These are phyloP conservation scores for Coelastrella sp. DNA, from an alignment of 139 green algal genomes.

Conservation along the genomic window DNA sequence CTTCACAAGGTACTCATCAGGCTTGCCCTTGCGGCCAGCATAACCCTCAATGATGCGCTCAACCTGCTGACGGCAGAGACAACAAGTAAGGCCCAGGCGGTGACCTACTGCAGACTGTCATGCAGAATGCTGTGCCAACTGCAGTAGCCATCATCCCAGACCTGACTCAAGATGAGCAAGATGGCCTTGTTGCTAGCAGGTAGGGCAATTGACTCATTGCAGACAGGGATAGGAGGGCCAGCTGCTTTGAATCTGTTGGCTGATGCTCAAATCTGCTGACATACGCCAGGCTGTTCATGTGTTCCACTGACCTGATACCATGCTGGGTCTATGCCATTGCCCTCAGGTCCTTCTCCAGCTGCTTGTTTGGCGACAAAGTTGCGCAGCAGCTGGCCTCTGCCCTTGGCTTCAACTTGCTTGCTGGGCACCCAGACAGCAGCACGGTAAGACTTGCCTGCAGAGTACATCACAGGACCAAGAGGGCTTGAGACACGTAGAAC, in stretches of 20 bases:
- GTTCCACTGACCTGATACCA: constrained; percentile 38
- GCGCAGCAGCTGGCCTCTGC: constrained; percentile 35
- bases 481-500: background rate
- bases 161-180: too few relatives aligned
- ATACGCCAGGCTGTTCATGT: too few relatives aligned
- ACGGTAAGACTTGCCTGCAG: constrained; percentile 64
- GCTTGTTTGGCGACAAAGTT: constrained; percentile 50
- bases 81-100: too few relatives aligned
- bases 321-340: constrained; percentile 13
- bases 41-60: constrained; percentile 37
- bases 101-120: too few relatives aligned
- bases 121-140: too few relatives aligned
- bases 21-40: constrained; percentile 3
- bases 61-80: background rate
- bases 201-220: too few relatives aligned
- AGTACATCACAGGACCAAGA: background rate
- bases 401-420: constrained; percentile 10
- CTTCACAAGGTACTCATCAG: constrained; percentile 69
- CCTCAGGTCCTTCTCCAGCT: background rate
- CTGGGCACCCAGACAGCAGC: constrained; percentile 23
- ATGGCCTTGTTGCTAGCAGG: too few relatives aligned
- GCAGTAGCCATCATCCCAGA: too few relatives aligned
- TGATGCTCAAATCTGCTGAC: too few relatives aligned
- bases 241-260: too few relatives aligned
- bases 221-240: too few relatives aligned